Percentiles rank a stretch among this genome's conserved stretches.
Conservation (phyloP, 805 yeast species). For the Kluyveromyces lactis region DNA sequence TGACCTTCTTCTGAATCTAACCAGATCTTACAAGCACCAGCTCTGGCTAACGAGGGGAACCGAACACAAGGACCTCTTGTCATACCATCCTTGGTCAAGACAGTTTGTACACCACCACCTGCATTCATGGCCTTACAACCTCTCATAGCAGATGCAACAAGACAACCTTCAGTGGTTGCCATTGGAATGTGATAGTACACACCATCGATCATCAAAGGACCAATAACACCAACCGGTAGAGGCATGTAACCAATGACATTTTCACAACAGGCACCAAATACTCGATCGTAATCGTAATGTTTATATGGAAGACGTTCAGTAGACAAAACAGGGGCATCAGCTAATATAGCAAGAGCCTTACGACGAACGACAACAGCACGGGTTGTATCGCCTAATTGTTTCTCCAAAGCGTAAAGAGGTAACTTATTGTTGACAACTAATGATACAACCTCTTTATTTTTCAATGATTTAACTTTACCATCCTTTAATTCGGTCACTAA, state of each 20-base stretch:
- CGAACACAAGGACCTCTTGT: slow-evolving; percentile 98
- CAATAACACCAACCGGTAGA: slow-evolving; percentile 95
- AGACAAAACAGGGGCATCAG: slow-evolving; percentile 74
- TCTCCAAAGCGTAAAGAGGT: slow-evolving; percentile 91
- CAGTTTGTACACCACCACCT: slow-evolving; percentile 94
- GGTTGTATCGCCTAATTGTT: slow-evolving; percentile 77
- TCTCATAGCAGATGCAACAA: slow-evolving; percentile 97
- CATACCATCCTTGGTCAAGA: slow-evolving; percentile 94
- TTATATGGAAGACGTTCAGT: slow-evolving; percentile 67
- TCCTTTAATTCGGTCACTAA: slow-evolving; percentile 53
- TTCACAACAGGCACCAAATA: slow-evolving; percentile 98
- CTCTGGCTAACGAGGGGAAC: slow-evolving; percentile 72
- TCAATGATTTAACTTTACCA: slow-evolving; percentile 60
- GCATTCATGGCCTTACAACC: slow-evolving; percentile 97
- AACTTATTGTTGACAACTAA: slow-evolving; percentile 69
- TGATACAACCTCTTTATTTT: slow-evolving; percentile 63
- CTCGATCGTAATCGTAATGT: slow-evolving; percentile 87
- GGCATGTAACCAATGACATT: slow-evolving; percentile 97
- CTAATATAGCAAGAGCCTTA: slow-evolving; percentile 75
- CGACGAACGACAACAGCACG: slow-evolving; percentile 95
- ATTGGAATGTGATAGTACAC: slow-evolving; percentile 86
- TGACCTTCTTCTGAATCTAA: slow-evolving; percentile 94
- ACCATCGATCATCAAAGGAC: slow-evolving; percentile 89
- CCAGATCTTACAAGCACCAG: slow-evolving; percentile 95
- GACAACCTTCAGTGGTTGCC: slow-evolving; percentile 99